These are phyloP conservation scores for Calonectria multiphialidica DNA, from an alignment of 2,329 filamentous ascomycete genomes.

Conservation along the genomic window DNA sequence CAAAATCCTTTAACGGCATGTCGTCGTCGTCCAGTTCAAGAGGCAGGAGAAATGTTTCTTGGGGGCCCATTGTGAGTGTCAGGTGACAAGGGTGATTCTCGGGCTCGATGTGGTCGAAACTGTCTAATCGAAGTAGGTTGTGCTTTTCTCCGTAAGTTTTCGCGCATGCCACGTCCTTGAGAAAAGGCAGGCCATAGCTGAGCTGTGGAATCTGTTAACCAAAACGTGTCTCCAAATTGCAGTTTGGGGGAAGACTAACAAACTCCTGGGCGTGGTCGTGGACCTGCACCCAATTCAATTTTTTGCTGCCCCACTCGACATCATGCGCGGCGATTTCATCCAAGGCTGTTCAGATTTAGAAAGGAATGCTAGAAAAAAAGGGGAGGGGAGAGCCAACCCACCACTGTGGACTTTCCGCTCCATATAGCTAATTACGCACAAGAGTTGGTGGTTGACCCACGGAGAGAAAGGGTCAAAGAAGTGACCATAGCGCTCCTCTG, in stretches of 20 bases:
- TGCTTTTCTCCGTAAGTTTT: not conserved
- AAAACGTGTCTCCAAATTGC: not conserved
- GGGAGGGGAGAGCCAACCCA: not conserved
- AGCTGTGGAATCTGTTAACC: not conserved
- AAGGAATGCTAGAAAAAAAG: not conserved
- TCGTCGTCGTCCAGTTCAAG: not conserved
- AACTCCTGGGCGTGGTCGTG: not conserved
- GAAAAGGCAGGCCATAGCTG: not conserved
- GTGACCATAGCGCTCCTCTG: not conserved
- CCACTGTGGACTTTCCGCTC: not conserved
- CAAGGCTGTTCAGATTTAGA: not conserved
- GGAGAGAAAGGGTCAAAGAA: not conserved
- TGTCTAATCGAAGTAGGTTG: not conserved
- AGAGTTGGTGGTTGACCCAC: not conserved
- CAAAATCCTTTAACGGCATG: not conserved
- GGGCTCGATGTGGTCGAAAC: not conserved
- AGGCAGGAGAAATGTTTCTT: not conserved
- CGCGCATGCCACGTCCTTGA: not conserved
- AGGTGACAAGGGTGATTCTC: not conserved
- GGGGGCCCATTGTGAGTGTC: not conserved
- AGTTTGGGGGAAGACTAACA: not conserved
- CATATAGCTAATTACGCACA: not conserved
- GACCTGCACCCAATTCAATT: not conserved
- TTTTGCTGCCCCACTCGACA: not conserved
- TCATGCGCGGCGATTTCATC: not conserved